Percentiles rank a stretch among this genome's conserved stretches.
Conservation (phyloP, 2,329 filamentous ascomycete species). For the Hypoxylon sp. region DNA sequence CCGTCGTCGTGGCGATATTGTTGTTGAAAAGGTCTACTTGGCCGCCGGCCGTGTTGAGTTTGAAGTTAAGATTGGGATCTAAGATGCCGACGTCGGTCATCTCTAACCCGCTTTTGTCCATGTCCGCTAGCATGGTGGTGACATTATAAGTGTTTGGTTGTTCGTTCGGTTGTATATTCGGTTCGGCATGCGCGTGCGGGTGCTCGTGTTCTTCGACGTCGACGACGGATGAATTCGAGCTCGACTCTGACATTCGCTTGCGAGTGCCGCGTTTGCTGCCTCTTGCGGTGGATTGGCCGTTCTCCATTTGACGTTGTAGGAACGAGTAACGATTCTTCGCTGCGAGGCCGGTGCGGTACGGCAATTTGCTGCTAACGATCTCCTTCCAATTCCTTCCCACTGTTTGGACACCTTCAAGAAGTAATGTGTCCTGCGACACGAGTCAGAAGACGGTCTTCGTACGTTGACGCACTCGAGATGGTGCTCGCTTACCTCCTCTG, state of each 20-base stretch:
- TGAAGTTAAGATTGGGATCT: constrained; percentile 3
- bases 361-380: constrained; percentile 41
- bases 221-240: constrained; percentile 1
- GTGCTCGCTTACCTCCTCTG: constrained; percentile 19
- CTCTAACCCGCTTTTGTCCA: constrained; percentile 2
- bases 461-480: too few species aligned
- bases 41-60: neutral
- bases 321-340: constrained; percentile 38
- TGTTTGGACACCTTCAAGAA: constrained; percentile 25
- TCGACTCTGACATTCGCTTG: constrained; percentile 2
- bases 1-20: neutral
- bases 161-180: neutral
- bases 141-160: neutral
- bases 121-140: constrained; percentile 4
- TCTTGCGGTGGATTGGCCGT: neutral
- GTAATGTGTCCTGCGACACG: constrained; percentile 23
- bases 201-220: constrained; percentile 1
- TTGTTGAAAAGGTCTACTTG: constrained; percentile 4
- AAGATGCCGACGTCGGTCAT: constrained; percentile 2
- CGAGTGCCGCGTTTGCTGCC: constrained; percentile 5
- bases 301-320: constrained; percentile 33
- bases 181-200: neutral
- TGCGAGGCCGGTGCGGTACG: constrained; percentile 32
- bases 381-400: constrained; percentile 36
- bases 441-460: neutral